Conservation (phyloP, 2,329 filamentous ascomycete species). For the Piedraia hortae region DNA sequence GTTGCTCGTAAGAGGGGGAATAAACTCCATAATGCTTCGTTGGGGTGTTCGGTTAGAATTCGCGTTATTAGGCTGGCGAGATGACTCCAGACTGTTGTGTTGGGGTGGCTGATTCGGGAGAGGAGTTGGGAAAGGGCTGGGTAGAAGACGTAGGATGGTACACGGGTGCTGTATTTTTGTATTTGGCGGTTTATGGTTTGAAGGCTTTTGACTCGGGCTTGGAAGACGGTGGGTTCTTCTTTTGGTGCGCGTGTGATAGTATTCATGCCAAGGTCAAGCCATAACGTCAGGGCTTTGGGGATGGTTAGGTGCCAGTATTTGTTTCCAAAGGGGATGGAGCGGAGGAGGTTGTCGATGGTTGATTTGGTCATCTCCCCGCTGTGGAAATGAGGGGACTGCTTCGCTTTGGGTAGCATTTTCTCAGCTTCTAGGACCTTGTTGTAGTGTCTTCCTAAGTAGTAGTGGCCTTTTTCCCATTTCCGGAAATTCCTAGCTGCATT, state of each 20-base stretch:
- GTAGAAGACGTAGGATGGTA: constrained; percentile 56
- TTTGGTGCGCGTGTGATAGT: constrained; percentile 16
- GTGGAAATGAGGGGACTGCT: constrained; percentile 31
- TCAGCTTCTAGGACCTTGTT: constrained; percentile 86
- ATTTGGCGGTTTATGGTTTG: constrained; percentile 44
- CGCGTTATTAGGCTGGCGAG: constrained; percentile 58
- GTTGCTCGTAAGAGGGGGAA: constrained; percentile 65
- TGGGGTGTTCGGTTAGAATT: constrained; percentile 66
- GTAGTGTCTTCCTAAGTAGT: constrained; percentile 90
- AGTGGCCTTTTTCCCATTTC: constrained; percentile 89
- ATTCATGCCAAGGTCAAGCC: constrained; percentile 69
- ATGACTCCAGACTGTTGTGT: constrained; percentile 46
- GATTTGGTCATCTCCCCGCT: constrained; percentile 65
- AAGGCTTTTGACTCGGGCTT: constrained; percentile 35
- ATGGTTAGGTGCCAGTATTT: constrained; percentile 93
- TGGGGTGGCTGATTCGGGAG: constrained; percentile 76
- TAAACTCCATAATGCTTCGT: constrained; percentile 75
- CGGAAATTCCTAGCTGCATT: constrained; percentile 40
- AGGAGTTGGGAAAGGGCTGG: constrained; percentile 76
- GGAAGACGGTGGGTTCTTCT: constrained; percentile 20
- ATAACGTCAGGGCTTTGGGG: constrained; percentile 72
- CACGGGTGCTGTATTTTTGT: constrained; percentile 45
- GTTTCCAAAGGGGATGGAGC: constrained; percentile 63
- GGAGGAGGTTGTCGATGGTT: constrained; percentile 78
- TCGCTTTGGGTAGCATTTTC: constrained; percentile 43